Evolutionary conservation across 2,329 filamentous ascomycete genomes (phyloP), one percentile per base, ranked within the genome.

Genomic region (Trichoderma endophyticum): DNA sequence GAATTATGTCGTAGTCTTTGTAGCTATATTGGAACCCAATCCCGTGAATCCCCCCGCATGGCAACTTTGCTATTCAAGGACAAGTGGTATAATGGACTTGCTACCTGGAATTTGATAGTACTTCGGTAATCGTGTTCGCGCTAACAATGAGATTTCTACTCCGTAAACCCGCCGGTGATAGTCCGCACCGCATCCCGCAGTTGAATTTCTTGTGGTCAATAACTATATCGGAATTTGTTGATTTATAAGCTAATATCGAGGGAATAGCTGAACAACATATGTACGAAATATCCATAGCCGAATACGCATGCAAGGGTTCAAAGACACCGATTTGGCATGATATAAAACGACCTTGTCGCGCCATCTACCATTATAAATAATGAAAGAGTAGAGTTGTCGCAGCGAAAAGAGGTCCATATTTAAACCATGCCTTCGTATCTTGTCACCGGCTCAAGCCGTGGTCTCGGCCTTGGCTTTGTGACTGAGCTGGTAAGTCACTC

Each of bases 11-110:
- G 34, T 7, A 6, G 6, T 39, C 36, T 43, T 43, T 43, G 15
- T 3, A 43, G 39, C 3, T 43, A 0, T n/a, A 43, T n/a, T n/a
- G 2, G 7, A n/a, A 43, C 0, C 2, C 4, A 18, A 8, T 1
- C 15, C 15, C 1, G 36, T 18, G 0, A 43, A 9, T 18, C 1
- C 0, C 1, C 36, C 36, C 6, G 15, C 36, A 39, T 18, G 15
- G 15, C 15, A 18, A 43, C 36, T 43, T 43, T 43, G 1, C 15
- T 8, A 8, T 3, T 43, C 36, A 43, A 36, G 34, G 15, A 15
- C 34, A 15, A 36, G 34, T 15, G 12, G 34, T 6, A 6, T 2
- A 36, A 11, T 11, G 5, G 34, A 6, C 34, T 15, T 36, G 2
- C 1, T 43, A 43, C 15, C 1, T 43, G 36, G 7, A 8, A 3